Conservation (phyloP, 352 stramenopile genomes). For the Globisporangium iwayamae region DNA sequence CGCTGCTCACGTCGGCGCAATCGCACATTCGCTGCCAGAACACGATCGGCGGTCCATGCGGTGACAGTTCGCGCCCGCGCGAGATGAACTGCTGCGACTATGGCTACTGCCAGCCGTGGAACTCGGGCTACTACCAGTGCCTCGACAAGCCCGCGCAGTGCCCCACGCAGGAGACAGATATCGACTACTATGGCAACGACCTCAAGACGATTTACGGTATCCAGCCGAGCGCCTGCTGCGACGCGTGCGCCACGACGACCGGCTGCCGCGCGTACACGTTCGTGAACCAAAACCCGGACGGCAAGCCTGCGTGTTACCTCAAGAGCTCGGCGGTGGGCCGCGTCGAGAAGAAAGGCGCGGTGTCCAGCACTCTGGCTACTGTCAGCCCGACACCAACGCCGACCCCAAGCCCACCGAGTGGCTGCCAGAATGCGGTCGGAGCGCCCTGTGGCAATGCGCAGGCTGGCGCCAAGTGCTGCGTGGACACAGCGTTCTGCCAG, state of each 20-base stretch:
- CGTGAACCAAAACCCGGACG: conserved; percentile 50
- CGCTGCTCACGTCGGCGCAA: conserved; percentile 20
- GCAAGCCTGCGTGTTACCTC: conserved; percentile 49
- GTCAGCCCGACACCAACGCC: background rate
- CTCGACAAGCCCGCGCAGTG: conserved; percentile 31
- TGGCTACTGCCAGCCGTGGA: conserved; percentile 66
- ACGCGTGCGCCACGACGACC: conserved; percentile 32
- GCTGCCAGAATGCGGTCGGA: conserved; percentile 27
- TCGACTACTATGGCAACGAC: conserved; percentile 53
- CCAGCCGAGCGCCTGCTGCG: conserved; percentile 34
- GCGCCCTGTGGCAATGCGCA: conserved; percentile 33
- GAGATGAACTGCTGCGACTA: conserved; percentile 39
- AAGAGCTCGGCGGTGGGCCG: conserved; percentile 28
- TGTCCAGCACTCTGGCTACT: conserved; percentile 23
- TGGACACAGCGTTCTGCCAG: conserved; percentile 41
- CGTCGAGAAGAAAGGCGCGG: conserved; percentile 31
- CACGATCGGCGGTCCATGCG: conserved; percentile 38
- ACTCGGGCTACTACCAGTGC: conserved; percentile 59
- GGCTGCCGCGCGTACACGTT: conserved; percentile 60
- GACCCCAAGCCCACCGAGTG: conserved; percentile 4
- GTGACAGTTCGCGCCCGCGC: conserved; percentile 22
- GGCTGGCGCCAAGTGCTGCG: conserved; percentile 37
- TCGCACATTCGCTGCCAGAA: conserved; percentile 44
- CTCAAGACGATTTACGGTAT: conserved; percentile 38
- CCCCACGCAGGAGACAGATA: conserved; percentile 34